Evolutionary conservation across 2,329 filamentous ascomycete genomes (phyloP).

Genomic region (Ceratocystis albifundus): DNA sequence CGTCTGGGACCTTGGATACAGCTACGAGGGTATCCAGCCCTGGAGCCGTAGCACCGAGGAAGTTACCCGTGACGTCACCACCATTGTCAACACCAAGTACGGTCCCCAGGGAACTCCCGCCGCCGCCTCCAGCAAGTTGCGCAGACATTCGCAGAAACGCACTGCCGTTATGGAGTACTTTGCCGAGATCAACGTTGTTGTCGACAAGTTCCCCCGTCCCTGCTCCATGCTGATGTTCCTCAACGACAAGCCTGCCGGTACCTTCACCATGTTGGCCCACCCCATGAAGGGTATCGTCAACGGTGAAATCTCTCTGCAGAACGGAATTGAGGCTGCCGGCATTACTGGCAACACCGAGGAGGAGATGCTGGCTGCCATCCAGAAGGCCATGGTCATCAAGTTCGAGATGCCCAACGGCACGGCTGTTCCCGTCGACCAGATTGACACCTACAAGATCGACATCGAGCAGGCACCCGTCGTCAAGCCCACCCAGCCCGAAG

Average conservation of each 20-base stretch:
- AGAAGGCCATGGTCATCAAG: slow-evolving; percentile 28
- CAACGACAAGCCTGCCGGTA: slow-evolving; percentile 29
- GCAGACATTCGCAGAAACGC: slow-evolving; percentile 9
- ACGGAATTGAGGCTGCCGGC: slow-evolving; percentile 57
- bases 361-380: slow-evolving; percentile 14
- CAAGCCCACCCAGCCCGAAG: slow-evolving; percentile 17
- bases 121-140: background rate
- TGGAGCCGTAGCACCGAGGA: slow-evolving; percentile 29
- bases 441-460: slow-evolving; percentile 20
- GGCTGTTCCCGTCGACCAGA: slow-evolving; percentile 15
- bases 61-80: slow-evolving; percentile 29
- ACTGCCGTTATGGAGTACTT: slow-evolving; percentile 28
- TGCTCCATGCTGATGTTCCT: slow-evolving; percentile 31
- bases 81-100: slow-evolving; percentile 31
- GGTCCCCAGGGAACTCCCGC: slow-evolving; percentile 20
- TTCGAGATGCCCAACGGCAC: slow-evolving; percentile 22
- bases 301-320: slow-evolving; percentile 35
- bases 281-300: slow-evolving; percentile 29
- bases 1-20: slow-evolving; percentile 33
- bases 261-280: slow-evolving; percentile 32
- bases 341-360: slow-evolving; percentile 14
- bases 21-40: slow-evolving; percentile 32
- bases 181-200: slow-evolving; percentile 30
- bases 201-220: slow-evolving; percentile 31
- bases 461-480: slow-evolving; percentile 22